Percentiles rank a stretch among this genome's conserved stretches.
phyloP scores from a whole-genome alignment of 371 early-diverging fungal species.

The Dinochytrium kinnereticum region DNA sequence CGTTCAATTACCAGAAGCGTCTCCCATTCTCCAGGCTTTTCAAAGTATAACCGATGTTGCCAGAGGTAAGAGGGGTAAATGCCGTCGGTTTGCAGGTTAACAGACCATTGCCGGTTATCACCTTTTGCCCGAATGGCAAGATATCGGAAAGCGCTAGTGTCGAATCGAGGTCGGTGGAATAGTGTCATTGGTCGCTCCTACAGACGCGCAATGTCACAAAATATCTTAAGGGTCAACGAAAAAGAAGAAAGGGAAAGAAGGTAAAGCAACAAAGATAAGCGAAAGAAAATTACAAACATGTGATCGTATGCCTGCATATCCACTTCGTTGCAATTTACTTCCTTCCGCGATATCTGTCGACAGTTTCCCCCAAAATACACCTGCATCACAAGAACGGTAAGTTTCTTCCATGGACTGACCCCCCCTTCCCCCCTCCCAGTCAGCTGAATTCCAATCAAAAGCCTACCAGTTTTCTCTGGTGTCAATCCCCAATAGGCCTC shows the following conservation, averaged over 20 bases:
- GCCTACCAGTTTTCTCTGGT: slow-evolving; percentile 47
- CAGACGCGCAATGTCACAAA: not conserved
- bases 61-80: slow-evolving; percentile 82
- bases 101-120: slow-evolving; percentile 79
- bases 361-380: slow-evolving; percentile 79
- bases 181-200: slow-evolving; percentile 64
- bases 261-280: not conserved
- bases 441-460: not conserved
- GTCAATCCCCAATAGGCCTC: slow-evolving; percentile 59
- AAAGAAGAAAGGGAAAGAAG: no score
- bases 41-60: slow-evolving; percentile 88
- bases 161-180: slow-evolving; percentile 83
- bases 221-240: not conserved
- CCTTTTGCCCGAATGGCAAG: slow-evolving; percentile 80
- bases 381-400: slow-evolving; percentile 38
- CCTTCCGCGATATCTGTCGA: slow-evolving; percentile 79
- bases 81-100: slow-evolving; percentile 87
- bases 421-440: not conserved
- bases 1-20: slow-evolving; percentile 69
- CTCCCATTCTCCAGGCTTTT: slow-evolving; percentile 90
- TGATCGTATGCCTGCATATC: slow-evolving; percentile 88
- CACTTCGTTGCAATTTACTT: slow-evolving; percentile 75
- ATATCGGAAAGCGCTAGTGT: slow-evolving; percentile 84
- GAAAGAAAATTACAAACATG: slow-evolving; percentile 49
- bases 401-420: no score